phyloP scores from a whole-genome alignment of 805 yeast genomes.

The Yarrowia deformans region DNA sequence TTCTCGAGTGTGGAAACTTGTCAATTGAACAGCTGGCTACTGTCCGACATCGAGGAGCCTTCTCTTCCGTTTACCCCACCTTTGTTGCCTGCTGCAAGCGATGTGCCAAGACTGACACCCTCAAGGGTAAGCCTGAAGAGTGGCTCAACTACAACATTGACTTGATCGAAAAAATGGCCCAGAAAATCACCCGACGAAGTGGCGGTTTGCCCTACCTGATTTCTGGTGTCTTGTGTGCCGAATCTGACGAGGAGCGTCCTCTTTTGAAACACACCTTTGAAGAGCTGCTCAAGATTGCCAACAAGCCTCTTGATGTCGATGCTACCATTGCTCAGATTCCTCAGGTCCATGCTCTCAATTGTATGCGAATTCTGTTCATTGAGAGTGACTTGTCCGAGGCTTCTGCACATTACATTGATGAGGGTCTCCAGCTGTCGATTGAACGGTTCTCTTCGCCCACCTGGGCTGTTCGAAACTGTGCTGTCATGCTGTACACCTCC shows the following conservation, averaged over 20 bases:
- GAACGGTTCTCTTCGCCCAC: constrained; percentile 65
- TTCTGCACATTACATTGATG: constrained; percentile 61
- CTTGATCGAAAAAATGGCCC: constrained; percentile 63
- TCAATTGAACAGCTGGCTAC: constrained; percentile 71
- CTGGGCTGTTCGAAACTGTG: constrained; percentile 92
- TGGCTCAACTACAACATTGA: constrained; percentile 70
- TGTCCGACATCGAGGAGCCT: constrained; percentile 90
- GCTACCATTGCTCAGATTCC: constrained; percentile 57
- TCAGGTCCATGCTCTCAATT: constrained; percentile 92
- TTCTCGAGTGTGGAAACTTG: constrained; percentile 59
- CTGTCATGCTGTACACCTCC: constrained; percentile 90
- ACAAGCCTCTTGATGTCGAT: constrained; percentile 58
- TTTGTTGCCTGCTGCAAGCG: constrained; percentile 69
- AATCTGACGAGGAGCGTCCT: constrained; percentile 50
- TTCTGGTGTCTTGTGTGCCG: constrained; percentile 73
- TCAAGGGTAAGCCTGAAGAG: constrained; percentile 54
- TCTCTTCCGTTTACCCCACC: constrained; percentile 85
- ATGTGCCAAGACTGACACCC: constrained; percentile 53
- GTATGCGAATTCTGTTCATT: constrained; percentile 74
- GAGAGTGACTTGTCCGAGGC: constrained; percentile 70
- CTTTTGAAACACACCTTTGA: constrained; percentile 61
- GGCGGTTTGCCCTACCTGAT: constrained; percentile 89
- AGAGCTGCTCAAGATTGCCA: constrained; percentile 62
- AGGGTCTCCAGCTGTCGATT: constrained; percentile 67
- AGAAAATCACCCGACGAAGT: constrained; percentile 83